Conservation (phyloP, 495 filamentous ascomycete genomes). For the Amphirosellinia nigrospora region DNA sequence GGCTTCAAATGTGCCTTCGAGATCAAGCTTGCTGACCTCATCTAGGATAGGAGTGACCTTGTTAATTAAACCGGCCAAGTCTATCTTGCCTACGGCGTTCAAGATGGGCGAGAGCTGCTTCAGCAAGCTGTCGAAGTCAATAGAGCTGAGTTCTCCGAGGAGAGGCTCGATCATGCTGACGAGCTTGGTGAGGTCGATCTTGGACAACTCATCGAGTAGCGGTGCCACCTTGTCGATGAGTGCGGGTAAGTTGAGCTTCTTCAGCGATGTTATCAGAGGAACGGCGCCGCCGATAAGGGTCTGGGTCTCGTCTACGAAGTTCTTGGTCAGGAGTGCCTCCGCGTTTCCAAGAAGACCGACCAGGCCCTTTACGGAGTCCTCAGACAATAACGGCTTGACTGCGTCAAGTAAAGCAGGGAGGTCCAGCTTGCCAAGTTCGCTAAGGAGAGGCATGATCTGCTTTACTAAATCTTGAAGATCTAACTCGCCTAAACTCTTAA, state of each 20-base stretch:
- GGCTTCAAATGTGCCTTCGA: conserved; percentile 34
- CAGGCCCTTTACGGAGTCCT: conserved; percentile 47
- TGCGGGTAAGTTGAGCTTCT: conserved; percentile 44
- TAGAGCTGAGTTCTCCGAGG: conserved; percentile 43
- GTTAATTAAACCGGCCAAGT: conserved; percentile 52
- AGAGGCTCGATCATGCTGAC: conserved; percentile 45
- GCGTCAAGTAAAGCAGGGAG: conserved; percentile 42
- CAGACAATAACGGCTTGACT: conserved; percentile 43
- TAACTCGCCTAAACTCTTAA: conserved; percentile 44
- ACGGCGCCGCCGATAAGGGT: conserved; percentile 40
- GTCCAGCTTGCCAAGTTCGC: conserved; percentile 45
- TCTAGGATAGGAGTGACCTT: conserved; percentile 51
- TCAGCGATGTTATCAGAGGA: conserved; percentile 43
- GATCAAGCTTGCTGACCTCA: conserved; percentile 52
- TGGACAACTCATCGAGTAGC: conserved; percentile 42
- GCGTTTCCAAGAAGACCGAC: conserved; percentile 50
- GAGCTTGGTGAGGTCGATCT: conserved; percentile 37
- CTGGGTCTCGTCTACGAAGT: conserved; percentile 51
- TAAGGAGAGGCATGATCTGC: conserved; percentile 46
- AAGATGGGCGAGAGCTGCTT: conserved; percentile 48
- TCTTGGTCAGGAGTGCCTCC: conserved; percentile 46
- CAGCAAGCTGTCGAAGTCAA: conserved; percentile 50
- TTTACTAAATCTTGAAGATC: conserved; percentile 42
- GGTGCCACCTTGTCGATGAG: conserved; percentile 47
- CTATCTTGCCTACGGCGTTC: conserved; percentile 41